Percentiles rank a stretch among this genome's conserved stretches.
Conservation (phyloP, 2,329 filamentous ascomycete species). For the Fusarium scirpi region DNA sequence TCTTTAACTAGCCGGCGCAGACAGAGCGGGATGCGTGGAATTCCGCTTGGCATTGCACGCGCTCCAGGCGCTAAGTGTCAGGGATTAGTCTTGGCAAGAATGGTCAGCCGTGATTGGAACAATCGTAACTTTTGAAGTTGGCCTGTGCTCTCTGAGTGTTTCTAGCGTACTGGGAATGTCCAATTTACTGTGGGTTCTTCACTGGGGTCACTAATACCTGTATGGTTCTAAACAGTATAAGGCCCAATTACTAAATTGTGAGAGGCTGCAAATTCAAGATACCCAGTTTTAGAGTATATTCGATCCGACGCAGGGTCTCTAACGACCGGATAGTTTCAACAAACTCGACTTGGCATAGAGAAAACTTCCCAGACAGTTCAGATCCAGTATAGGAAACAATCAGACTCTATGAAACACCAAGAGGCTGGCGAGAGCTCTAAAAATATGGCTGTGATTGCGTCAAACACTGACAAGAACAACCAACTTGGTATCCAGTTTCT, state of each 20-base stretch:
- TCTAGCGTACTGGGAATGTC: background rate
- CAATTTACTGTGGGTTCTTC: background rate
- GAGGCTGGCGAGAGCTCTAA: background rate
- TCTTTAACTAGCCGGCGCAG: background rate
- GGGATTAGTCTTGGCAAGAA: background rate
- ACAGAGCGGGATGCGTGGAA: background rate
- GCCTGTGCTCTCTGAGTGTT: background rate
- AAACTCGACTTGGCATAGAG: background rate
- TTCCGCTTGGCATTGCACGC: background rate
- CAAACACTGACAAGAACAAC: background rate
- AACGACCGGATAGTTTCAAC: background rate
- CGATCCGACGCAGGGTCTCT: background rate
- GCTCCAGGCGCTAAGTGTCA: background rate
- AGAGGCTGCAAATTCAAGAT: background rate
- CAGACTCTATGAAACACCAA: background rate
- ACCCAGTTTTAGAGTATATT: background rate
- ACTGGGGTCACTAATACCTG: background rate
- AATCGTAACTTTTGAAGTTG: slow-evolving; percentile 15
- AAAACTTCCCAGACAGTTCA: rapidly evolving
- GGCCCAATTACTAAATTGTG: background rate
- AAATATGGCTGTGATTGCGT: background rate
- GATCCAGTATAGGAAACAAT: background rate
- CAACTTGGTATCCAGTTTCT: background rate
- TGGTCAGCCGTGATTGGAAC: background rate
- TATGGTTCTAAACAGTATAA: background rate